Conservation (phyloP, 106 monocot species). For the Chionographis japonica region DNA sequence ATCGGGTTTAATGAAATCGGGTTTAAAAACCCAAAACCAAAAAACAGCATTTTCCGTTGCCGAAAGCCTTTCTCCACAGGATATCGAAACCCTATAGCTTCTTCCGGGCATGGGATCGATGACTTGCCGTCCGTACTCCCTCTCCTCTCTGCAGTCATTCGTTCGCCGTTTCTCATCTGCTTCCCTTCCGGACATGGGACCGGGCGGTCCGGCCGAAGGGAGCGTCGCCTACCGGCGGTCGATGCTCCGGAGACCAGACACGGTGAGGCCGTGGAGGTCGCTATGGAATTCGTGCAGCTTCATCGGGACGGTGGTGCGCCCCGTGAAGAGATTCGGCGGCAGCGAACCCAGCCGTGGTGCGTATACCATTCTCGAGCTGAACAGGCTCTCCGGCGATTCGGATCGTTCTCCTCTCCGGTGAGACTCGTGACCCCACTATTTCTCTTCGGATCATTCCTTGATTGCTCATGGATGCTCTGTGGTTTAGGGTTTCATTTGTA, state of each 20-base stretch:
- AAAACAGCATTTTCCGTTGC: too few species aligned
- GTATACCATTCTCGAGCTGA: slow-evolving; percentile 55
- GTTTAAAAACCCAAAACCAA: too few species aligned
- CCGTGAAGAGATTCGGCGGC: slow-evolving; percentile 10
- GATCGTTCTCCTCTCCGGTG: slow-evolving; percentile 28
- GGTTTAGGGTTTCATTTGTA: background rate
- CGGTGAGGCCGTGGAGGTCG: background rate
- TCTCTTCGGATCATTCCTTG: background rate
- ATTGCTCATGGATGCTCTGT: background rate
- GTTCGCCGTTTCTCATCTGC: background rate
- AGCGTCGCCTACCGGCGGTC: slow-evolving; percentile 34
- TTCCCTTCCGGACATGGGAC: background rate
- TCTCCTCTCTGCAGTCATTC: slow-evolving; percentile 3
- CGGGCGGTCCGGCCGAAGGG: slow-evolving; percentile 8
- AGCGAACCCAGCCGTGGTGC: background rate
- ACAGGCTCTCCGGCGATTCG: background rate
- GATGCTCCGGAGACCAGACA: slow-evolving; percentile 37
- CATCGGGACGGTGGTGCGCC: slow-evolving; percentile 44
- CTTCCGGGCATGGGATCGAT: slow-evolving; percentile 5
- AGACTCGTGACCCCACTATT: slow-evolving; percentile 11
- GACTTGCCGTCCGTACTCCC: background rate
- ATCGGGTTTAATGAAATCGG: too few species aligned
- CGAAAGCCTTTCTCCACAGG: too few species aligned
- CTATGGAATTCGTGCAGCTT: slow-evolving; percentile 50
- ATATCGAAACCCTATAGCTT: slow-evolving; percentile 14